Conservation (phyloP, 768 basidiomycete genomes). For the Clitopilus hobsonii region DNA sequence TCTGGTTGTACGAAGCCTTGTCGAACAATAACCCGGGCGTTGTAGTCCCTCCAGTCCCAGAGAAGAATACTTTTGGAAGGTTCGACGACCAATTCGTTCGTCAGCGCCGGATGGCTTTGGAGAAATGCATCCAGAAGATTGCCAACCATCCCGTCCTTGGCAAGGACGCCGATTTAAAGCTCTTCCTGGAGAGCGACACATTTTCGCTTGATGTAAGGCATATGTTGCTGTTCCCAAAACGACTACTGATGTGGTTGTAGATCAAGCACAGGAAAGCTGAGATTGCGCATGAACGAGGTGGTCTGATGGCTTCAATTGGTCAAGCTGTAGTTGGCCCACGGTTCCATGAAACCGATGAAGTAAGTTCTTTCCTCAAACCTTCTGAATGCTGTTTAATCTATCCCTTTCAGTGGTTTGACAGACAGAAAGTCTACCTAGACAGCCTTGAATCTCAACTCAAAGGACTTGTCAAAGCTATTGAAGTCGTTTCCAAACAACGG, state of each 20-base stretch:
- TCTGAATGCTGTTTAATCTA: constrained; percentile 2
- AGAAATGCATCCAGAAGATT: constrained; percentile 90
- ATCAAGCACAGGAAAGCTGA: constrained; percentile 87
- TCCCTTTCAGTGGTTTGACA: constrained; percentile 79
- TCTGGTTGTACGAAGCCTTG: constrained; percentile 92
- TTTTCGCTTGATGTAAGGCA: constrained; percentile 78
- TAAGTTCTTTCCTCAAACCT: constrained; percentile 19
- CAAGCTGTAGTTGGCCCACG: constrained; percentile 73
- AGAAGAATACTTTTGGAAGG: constrained; percentile 90
- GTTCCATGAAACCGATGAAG: constrained; percentile 88
- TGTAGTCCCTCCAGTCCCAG: constrained; percentile 93
- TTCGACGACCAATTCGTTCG: constrained; percentile 92
- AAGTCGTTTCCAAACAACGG: constrained; percentile 79
- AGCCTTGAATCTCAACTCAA: constrained; percentile 87
- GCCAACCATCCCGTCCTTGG: constrained; percentile 88
- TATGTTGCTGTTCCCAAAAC: not conserved
- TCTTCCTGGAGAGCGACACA: constrained; percentile 92
- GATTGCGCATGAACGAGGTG: constrained; percentile 70
- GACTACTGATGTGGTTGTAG: constrained; percentile 31
- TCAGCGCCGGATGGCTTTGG: constrained; percentile 76
- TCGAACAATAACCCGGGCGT: constrained; percentile 93
- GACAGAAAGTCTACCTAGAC: constrained; percentile 80
- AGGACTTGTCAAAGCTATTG: constrained; percentile 82
- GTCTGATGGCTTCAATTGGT: constrained; percentile 80
- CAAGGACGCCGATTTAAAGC: constrained; percentile 81